A percentile compares a stretch with the other conserved stretches of the same genome.
phyloP scores from a whole-genome alignment of 768 basidiomycete genomes.

The Lentinula lateritia region DNA sequence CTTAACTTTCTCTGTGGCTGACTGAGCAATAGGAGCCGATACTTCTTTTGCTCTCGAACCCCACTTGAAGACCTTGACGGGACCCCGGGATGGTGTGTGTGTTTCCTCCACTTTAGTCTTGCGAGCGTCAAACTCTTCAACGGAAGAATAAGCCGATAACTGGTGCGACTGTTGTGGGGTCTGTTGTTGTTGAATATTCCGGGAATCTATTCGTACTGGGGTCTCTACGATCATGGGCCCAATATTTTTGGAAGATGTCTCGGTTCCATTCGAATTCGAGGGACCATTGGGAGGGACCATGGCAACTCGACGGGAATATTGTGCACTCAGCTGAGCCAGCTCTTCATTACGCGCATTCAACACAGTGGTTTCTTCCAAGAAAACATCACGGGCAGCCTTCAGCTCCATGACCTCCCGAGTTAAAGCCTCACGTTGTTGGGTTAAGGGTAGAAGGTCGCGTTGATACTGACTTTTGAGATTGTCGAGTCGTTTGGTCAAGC shows the following conservation, averaged over 20 bases:
- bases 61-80: conserved; percentile 63
- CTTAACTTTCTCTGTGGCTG: conserved; percentile 33
- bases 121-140: conserved; percentile 38
- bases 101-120: conserved; percentile 42
- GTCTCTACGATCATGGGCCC: not conserved
- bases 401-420: conserved; percentile 82
- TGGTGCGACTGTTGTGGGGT: conserved; percentile 18
- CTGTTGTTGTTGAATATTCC: conserved; percentile 10
- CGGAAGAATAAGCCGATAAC: conserved; percentile 4
- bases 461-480: conserved; percentile 84
- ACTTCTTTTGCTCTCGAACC: conserved; percentile 48
- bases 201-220: conserved; percentile 13
- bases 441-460: conserved; percentile 80
- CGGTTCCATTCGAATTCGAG: conserved; percentile 15
- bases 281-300: conserved; percentile 13
- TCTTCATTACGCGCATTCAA: conserved; percentile 92
- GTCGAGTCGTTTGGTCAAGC: conserved; percentile 82
- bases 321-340: conserved; percentile 80
- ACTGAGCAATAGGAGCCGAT: conserved; percentile 16
- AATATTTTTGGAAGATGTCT: conserved; percentile 23
- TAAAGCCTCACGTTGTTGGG: conserved; percentile 73
- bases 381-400: conserved; percentile 77
- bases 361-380: conserved; percentile 87
- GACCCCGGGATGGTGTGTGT: conserved; percentile 41
- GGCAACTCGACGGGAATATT: conserved; percentile 79